Percentiles rank a stretch among this genome's conserved stretches.
Conservation (phyloP, 1,139 yeast species). For the Starmera stellimalicola region DNA sequence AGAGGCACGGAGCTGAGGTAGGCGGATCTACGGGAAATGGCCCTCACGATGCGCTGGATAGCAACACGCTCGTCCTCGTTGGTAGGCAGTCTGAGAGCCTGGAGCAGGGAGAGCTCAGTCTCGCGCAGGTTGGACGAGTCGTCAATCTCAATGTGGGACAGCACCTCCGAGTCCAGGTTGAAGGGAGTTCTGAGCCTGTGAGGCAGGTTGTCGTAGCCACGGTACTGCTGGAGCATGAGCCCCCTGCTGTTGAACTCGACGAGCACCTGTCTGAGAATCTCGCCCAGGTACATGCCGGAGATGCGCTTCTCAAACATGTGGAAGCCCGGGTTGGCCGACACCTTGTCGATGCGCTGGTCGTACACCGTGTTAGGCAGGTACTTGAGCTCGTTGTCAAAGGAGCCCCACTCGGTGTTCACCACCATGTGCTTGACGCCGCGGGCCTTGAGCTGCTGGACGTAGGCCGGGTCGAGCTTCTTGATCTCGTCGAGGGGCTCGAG, state of each 20-base stretch:
- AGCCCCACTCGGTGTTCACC: slow-evolving; percentile 95
- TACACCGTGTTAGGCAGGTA: slow-evolving; percentile 68
- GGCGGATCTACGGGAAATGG: slow-evolving; percentile 80
- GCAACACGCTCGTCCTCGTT: slow-evolving; percentile 58
- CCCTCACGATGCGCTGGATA: slow-evolving; percentile 63
- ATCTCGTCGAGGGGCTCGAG: slow-evolving; percentile 64
- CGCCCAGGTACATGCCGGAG: slow-evolving; percentile 92
- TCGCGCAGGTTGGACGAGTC: slow-evolving; percentile 59
- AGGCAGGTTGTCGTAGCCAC: slow-evolving; percentile 45
- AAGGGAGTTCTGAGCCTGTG: slow-evolving; percentile 67
- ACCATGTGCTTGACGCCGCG: slow-evolving; percentile 65
- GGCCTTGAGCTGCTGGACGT: slow-evolving; percentile 30
- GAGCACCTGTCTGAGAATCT: slow-evolving; percentile 64
- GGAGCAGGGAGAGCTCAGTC: slow-evolving; percentile 55
- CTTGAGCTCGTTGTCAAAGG: slow-evolving; percentile 73
- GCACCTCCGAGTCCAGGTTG: slow-evolving; percentile 71
- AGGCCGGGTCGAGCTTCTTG: slow-evolving; percentile 46
- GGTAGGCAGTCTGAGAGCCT: slow-evolving; percentile 58
- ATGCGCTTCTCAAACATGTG: slow-evolving; percentile 92
- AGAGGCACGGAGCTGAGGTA: slow-evolving; percentile 79
- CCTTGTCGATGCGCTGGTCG: slow-evolving; percentile 59
- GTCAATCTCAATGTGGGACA: slow-evolving; percentile 78
- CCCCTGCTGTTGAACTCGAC: slow-evolving; percentile 55
- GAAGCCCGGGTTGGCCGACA: slow-evolving; percentile 74
- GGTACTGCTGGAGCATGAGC: slow-evolving; percentile 46